A percentile compares a stretch with the other conserved stretches of the same genome.
phyloP scores from a whole-genome alignment of 2,329 filamentous ascomycete species.

The Aureobasidium mangrovei region DNA sequence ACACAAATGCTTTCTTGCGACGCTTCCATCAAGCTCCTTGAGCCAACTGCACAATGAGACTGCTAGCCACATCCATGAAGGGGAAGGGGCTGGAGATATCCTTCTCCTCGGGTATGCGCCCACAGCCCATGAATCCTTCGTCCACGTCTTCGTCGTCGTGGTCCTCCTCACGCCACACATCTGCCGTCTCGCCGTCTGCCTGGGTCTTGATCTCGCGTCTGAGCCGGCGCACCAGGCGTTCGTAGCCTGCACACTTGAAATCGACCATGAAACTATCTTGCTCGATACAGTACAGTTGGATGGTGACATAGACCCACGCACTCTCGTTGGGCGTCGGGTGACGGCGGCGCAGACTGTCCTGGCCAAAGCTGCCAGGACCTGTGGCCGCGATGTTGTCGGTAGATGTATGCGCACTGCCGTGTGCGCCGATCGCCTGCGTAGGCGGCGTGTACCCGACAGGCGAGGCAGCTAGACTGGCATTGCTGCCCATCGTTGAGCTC shows the following conservation, averaged over 20 bases:
- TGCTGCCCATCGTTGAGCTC: conserved; percentile 22
- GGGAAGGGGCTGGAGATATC: conserved; percentile 92
- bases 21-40: conserved; percentile 53
- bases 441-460: conserved; percentile 10
- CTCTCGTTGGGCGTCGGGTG: conserved; percentile 49
- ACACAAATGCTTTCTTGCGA: too few species aligned
- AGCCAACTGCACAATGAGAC: conserved; percentile 85
- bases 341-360: conserved; percentile 13
- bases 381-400: conserved; percentile 24
- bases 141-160: conserved; percentile 28
- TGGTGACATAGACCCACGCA: conserved; percentile 89
- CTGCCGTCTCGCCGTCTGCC: conserved; percentile 27
- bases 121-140: conserved; percentile 35
- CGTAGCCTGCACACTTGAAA: conserved; percentile 97
- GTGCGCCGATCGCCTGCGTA: neutral
- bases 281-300: conserved; percentile 93
- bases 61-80: conserved; percentile 87
- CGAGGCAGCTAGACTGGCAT: conserved; percentile 13
- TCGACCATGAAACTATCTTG: conserved; percentile 89
- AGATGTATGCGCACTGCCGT: conserved; percentile 19
- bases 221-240: conserved; percentile 58
- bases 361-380: conserved; percentile 11
- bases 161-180: conserved; percentile 22
- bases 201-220: conserved; percentile 26
- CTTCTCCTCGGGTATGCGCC: conserved; percentile 67